These are phyloP conservation scores for Beta lomatogona DNA, from an alignment of 179 eudicot genomes.

Conservation along the genomic window DNA sequence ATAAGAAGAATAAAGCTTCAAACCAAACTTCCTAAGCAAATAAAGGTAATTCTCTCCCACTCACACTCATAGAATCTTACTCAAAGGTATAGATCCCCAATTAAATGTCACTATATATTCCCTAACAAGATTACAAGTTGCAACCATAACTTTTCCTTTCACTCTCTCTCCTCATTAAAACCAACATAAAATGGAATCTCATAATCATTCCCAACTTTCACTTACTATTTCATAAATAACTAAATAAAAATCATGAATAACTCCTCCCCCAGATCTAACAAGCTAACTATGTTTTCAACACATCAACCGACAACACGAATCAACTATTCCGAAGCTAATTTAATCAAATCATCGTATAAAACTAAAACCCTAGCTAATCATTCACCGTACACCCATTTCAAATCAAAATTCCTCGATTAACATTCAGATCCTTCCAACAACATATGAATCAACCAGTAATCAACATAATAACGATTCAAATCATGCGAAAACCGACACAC, in stretches of 20 bases:
- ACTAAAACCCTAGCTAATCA: background rate
- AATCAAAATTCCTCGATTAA: background rate
- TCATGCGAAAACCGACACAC: background rate
- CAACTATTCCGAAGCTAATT: too few species aligned
- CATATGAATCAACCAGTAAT: background rate
- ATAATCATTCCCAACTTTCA: background rate
- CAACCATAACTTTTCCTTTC: background rate
- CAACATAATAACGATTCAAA: background rate
- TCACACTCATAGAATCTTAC: conserved; percentile 23
- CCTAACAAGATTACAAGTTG: background rate
- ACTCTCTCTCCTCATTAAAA: background rate
- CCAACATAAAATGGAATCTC: too few species aligned
- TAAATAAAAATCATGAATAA: background rate
- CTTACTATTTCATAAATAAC: background rate
- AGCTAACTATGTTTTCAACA: background rate
- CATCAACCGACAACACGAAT: background rate
- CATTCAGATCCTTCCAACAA: background rate
- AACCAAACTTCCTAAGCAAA: background rate
- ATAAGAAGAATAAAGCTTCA: conserved; percentile 14
- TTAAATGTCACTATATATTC: background rate
- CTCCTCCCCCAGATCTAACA: conserved; percentile 1
- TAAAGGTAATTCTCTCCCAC: conserved; percentile 8
- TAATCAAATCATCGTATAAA: too few species aligned
- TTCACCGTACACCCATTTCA: too few species aligned
- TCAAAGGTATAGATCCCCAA: background rate